Conservation (phyloP, 495 filamentous ascomycete species). For the Annulohypoxylon maeteangense region DNA sequence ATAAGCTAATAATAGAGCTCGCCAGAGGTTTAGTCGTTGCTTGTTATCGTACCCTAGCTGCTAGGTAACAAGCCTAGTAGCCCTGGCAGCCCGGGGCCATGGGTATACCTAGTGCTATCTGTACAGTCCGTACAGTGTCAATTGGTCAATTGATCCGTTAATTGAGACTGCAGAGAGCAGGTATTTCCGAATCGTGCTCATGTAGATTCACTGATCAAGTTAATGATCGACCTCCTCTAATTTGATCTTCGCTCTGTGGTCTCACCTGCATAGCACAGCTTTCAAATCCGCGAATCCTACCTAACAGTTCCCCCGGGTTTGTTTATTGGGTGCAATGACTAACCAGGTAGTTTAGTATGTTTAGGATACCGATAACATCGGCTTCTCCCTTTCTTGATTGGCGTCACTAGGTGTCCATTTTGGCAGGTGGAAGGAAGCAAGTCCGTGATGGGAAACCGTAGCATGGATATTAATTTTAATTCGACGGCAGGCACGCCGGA, state of each 20-base stretch:
- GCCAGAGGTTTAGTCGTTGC: not conserved
- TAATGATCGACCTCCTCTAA: slow-evolving; percentile 20
- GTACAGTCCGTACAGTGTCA: not conserved
- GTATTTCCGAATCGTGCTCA: not conserved
- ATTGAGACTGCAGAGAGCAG: no score
- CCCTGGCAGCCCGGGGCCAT: not conserved
- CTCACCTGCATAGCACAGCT: slow-evolving; percentile 8
- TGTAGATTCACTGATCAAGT: slow-evolving; percentile 21
- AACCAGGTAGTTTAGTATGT: not conserved
- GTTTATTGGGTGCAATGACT: not conserved
- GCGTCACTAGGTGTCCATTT: not conserved
- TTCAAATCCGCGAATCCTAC: not conserved
- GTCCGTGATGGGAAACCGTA: not conserved
- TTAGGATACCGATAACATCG: not conserved
- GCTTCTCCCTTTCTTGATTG: not conserved
- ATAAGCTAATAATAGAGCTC: not conserved
- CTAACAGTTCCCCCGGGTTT: not conserved
- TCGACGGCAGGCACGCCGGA: not conserved
- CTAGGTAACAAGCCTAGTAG: not conserved
- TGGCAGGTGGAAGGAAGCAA: slow-evolving; percentile 9
- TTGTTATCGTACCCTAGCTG: not conserved
- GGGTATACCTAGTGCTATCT: not conserved
- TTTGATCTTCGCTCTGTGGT: slow-evolving; percentile 28
- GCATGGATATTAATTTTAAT: slow-evolving; percentile 15
- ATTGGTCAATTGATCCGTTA: not conserved